phyloP scores from a whole-genome alignment of 805 yeast genomes.

The Phaffomyces opuntiae region DNA sequence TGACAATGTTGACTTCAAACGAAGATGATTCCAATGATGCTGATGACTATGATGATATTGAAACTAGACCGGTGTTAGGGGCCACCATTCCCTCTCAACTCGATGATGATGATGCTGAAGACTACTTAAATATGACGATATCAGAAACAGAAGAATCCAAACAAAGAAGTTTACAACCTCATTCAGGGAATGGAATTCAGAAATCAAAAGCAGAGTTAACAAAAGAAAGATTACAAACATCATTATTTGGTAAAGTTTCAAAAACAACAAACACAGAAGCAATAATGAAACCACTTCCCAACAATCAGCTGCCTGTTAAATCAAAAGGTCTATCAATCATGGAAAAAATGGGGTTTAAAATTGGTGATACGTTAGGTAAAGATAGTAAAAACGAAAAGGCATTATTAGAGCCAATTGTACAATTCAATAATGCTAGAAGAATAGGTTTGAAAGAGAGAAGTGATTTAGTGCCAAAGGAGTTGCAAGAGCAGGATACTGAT shows the following conservation, averaged over 20 bases:
- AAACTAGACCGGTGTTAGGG: not conserved
- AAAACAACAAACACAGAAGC: not conserved
- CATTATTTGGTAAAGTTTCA: slow-evolving; percentile 16
- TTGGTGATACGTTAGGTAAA: slow-evolving; percentile 40
- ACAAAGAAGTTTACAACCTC: slow-evolving; percentile 3
- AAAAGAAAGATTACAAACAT: slow-evolving; percentile 9
- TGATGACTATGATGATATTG: slow-evolving; percentile 19
- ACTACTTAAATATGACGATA: slow-evolving; percentile 24
- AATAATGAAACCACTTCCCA: slow-evolving; percentile 2
- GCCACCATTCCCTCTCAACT: too few relatives aligned
- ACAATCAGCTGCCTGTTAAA: slow-evolving; percentile 7
- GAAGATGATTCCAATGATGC: slow-evolving; percentile 8
- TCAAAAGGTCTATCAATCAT: slow-evolving; percentile 45
- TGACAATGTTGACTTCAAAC: slow-evolving; percentile 1
- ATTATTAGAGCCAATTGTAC: slow-evolving; percentile 27
- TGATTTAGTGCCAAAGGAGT: not conserved
- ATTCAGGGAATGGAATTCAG: not conserved
- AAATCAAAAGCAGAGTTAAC: slow-evolving; percentile 2
- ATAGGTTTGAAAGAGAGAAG: slow-evolving; percentile 21
- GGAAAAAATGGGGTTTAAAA: slow-evolving; percentile 52
- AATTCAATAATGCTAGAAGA: slow-evolving; percentile 13
- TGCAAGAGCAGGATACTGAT: slow-evolving; percentile 7
- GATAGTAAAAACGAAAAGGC: slow-evolving; percentile 17
- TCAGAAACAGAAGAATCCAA: slow-evolving; percentile 9
- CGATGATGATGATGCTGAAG: slow-evolving; percentile 2